Conservation (phyloP, 2,329 filamentous ascomycete species). For the Paecilomyces sp. region DNA sequence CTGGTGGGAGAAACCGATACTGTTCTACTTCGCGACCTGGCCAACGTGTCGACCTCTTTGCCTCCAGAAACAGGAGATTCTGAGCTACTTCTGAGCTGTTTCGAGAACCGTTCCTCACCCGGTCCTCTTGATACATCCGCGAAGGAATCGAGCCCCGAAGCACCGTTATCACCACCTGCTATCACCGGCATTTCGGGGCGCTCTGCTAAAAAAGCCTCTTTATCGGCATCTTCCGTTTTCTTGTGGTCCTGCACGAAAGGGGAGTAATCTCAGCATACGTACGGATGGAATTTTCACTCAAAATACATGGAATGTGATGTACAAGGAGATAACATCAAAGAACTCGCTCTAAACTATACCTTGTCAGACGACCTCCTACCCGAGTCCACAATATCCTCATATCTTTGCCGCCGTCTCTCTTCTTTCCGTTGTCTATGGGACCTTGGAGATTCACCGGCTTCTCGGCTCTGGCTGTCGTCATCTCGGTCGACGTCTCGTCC, state of each 20-base stretch:
- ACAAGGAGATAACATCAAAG: constrained; percentile 11
- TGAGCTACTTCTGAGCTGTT: constrained; percentile 24
- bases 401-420: constrained; percentile 27
- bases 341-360: constrained; percentile 31
- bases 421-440: constrained; percentile 27
- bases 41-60: constrained; percentile 17
- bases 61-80: constrained; percentile 22
- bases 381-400: constrained; percentile 30
- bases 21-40: constrained; percentile 27
- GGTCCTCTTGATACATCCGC: constrained; percentile 12
- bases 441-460: constrained; percentile 27
- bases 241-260: constrained; percentile 26
- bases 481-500: constrained; percentile 35
- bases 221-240: constrained; percentile 27
- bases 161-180: constrained; percentile 33
- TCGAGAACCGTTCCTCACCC: constrained; percentile 14
- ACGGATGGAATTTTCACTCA: constrained; percentile 14
- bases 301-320: not conserved
- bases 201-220: constrained; percentile 57
- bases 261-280: constrained; percentile 23
- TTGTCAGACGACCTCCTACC: constrained; percentile 26
- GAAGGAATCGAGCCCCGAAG: constrained; percentile 34
- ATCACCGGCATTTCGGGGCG: constrained; percentile 52
- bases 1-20: constrained; percentile 9
- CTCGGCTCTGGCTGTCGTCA: constrained; percentile 30